Evolutionary conservation across 331 rosid genomes (phyloP), one percentile per base, ranked within the genome.

Genomic region (Malus hybrid): DNA sequence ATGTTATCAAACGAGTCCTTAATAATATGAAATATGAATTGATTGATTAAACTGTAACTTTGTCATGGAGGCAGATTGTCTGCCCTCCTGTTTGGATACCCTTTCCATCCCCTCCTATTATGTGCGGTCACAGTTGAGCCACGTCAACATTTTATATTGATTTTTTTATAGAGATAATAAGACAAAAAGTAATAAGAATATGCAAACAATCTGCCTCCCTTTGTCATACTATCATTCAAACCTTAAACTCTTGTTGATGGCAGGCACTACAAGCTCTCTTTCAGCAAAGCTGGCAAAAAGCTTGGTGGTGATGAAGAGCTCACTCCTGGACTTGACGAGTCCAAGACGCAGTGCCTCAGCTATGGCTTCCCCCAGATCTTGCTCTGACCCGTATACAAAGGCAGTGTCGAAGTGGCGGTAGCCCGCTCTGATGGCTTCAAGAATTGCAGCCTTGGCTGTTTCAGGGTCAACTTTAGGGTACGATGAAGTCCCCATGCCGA

Each of bases 351-450:
- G 48, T 31, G 85, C 81, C 10, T 76, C 85, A 2, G 64, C 34
- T 8, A 82, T 42, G 52, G 82, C 79, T 31, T 61, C 79, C 3
- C 82, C 85, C 1, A 82, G 69, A 20, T 33, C 68, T n/a, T 64
- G 27, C 73, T 82, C 85, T 1, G 79, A 70, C 27, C 70, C 56
- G 59, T 82, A 82, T 29, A 22, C 12, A 39, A n/a, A 68, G n/a
- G 85, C 85, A 1, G 79, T 67, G 60, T 82, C 85, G 11, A 82
- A 82, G 42, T 82, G 85, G 11, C 85, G 72, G 66, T 82, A 68
- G 7, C 85, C 85, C 3, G 68, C 54, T 73, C 57, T 77, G 73
- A 82, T 73, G 0, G 85, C 85, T 34, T 80, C 69, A 29, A 80
- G 64, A 36, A 75, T 48, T 22, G 76, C 73, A 2, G 56, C 59